Evolutionary conservation across 305 asterid genomes (phyloP).

Genomic region (Fraxinus latifolia): DNA sequence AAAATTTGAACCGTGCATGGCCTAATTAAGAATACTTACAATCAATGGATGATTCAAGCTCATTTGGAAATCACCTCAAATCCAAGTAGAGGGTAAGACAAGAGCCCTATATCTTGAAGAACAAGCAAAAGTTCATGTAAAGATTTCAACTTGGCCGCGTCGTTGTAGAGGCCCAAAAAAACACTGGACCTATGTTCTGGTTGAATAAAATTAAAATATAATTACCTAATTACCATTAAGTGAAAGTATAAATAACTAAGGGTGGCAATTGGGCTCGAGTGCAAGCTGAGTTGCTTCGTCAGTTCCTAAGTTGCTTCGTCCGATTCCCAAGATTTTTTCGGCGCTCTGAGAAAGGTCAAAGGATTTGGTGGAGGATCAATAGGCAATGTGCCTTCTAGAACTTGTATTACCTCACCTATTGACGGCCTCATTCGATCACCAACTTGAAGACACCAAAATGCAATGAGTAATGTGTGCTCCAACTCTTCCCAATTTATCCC

Average conservation of each 20-base stretch:
- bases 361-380: slow-evolving; percentile 39
- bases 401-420: slow-evolving; percentile 45
- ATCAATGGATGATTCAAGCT: no score
- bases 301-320: not conserved
- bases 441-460: slow-evolving; percentile 44
- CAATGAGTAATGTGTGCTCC: slow-evolving; percentile 35
- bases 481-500: slow-evolving; percentile 26
- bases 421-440: slow-evolving; percentile 44
- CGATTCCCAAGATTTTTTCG: slow-evolving; percentile 12
- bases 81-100: not conserved
- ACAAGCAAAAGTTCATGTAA: not conserved
- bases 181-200: no score
- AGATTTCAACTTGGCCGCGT: not conserved
- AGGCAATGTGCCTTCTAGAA: slow-evolving; percentile 34
- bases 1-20: no score
- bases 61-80: not conserved
- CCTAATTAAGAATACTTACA: no score
- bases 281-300: not conserved
- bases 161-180: no score
- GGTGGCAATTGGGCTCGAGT: no score
- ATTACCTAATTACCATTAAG: no score
- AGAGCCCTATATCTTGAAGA: not conserved
- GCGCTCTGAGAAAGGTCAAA: slow-evolving; percentile 3
- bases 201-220: no score
- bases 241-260: no score